Conservation (phyloP, 1,139 yeast species). For the Saccharomyces hybrid region DNA sequence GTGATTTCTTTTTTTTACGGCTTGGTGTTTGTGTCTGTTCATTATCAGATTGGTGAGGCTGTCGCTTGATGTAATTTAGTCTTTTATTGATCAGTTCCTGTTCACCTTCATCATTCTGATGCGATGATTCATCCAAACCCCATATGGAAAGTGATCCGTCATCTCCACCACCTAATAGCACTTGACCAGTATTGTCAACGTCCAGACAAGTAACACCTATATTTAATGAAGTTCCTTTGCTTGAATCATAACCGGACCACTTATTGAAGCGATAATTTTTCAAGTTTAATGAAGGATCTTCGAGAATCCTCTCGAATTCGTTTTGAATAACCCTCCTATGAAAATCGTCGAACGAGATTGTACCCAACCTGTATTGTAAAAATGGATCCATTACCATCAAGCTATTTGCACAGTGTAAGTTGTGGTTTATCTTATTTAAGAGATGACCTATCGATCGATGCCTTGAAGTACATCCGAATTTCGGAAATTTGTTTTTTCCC, state of each 20-base stretch:
- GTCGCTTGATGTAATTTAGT: constrained; percentile 2
- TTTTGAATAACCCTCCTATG: background rate
- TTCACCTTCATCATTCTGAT: constrained; percentile 13
- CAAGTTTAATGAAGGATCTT: background rate
- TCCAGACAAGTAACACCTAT: constrained; percentile 48
- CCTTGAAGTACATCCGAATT: background rate
- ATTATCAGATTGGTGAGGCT: background rate
- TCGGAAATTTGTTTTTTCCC: background rate
- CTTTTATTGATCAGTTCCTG: constrained; percentile 7
- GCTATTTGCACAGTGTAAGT: no score
- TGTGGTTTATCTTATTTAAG: no score
- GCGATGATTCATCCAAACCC: constrained; percentile 37
- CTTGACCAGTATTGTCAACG: constrained; percentile 48
- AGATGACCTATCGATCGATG: background rate
- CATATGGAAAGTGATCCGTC: constrained; percentile 65
- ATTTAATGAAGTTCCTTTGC: constrained; percentile 1
- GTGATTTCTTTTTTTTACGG: background rate
- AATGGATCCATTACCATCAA: background rate
- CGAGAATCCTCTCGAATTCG: background rate
- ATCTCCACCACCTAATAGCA: constrained; percentile 64
- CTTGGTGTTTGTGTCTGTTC: background rate
- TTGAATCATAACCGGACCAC: background rate
- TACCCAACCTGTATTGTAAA: background rate
- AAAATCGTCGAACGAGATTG: background rate
- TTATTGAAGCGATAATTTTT: background rate